Percentiles rank a stretch among this genome's conserved stretches.
These are phyloP conservation scores for Sphagnurus paluster DNA, from an alignment of 1,284 basidiomycete species.

Conservation along the genomic window DNA sequence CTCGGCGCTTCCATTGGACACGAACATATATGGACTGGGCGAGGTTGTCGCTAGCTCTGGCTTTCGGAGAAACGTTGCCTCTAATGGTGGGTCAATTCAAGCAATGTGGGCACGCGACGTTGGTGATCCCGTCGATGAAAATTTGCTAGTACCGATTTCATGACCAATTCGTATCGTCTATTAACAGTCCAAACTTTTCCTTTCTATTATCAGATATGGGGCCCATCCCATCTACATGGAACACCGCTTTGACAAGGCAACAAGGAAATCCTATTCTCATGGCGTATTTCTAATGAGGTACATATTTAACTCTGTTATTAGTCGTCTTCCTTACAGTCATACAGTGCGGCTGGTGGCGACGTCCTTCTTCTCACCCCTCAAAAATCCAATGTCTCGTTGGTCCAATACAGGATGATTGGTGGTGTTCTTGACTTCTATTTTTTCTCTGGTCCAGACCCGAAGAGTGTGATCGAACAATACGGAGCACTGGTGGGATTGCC, in stretches of 20 bases:
- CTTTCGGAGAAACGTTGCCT: slow-evolving; percentile 61
- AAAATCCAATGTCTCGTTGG: slow-evolving; percentile 48
- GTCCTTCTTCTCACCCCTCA: slow-evolving; percentile 60
- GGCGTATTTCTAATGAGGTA: slow-evolving; percentile 71
- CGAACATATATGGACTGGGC: slow-evolving; percentile 80
- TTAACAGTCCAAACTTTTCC: no score
- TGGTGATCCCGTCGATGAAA: slow-evolving; percentile 59
- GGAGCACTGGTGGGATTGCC: slow-evolving; percentile 58
- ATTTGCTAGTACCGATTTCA: slow-evolving; percentile 44
- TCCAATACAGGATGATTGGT: slow-evolving; percentile 65
- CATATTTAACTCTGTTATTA: not conserved
- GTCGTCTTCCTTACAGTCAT: slow-evolving; percentile 9
- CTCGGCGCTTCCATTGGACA: slow-evolving; percentile 59
- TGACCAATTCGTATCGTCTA: not conserved
- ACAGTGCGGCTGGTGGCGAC: slow-evolving; percentile 61
- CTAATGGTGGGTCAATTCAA: slow-evolving; percentile 62
- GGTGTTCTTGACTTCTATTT: slow-evolving; percentile 74
- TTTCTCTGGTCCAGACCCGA: slow-evolving; percentile 66
- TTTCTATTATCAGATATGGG: slow-evolving; percentile 51
- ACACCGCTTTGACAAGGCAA: slow-evolving; percentile 53
- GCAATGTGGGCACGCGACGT: slow-evolving; percentile 71
- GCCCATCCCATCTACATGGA: slow-evolving; percentile 70
- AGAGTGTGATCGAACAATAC: slow-evolving; percentile 69
- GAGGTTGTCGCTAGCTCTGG: slow-evolving; percentile 71
- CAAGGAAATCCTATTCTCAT: slow-evolving; percentile 56